A percentile compares a stretch with the other conserved stretches of the same genome.
Evolutionary conservation across 345 rosid species (phyloP).

Genomic region (Brassica carinata): DNA sequence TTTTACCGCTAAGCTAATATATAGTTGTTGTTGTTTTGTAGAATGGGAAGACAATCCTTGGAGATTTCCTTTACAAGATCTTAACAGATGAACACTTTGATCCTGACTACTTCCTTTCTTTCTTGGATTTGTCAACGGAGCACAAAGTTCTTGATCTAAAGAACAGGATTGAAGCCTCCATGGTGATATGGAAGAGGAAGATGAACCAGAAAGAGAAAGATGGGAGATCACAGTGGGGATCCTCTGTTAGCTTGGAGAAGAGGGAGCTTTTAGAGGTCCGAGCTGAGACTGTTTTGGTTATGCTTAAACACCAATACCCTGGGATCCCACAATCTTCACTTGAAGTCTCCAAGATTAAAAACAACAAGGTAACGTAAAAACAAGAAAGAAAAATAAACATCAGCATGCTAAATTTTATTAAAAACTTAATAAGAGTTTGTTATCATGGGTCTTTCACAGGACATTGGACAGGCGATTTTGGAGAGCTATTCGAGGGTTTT

Average conservation of each 20-base stretch:
- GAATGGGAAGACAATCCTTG: constrained; percentile 89
- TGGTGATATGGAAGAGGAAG: constrained; percentile 87
- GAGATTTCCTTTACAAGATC: constrained; percentile 78
- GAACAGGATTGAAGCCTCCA: constrained; percentile 93
- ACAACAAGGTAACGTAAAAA: constrained; percentile 52
- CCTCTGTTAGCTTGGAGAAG: constrained; percentile 83
- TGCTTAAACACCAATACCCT: constrained; percentile 76
- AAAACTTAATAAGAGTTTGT: neutral
- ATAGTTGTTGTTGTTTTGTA: constrained; percentile 22
- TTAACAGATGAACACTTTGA: constrained; percentile 83
- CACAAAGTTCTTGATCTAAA: constrained; percentile 81
- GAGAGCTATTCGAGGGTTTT: constrained; percentile 93
- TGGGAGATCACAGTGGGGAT: constrained; percentile 81
- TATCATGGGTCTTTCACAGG: constrained; percentile 45
- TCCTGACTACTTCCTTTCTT: constrained; percentile 70
- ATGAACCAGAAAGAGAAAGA: constrained; percentile 77
- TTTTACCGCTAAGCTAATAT: neutral
- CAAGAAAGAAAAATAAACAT: neutral
- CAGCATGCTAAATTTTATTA: neutral
- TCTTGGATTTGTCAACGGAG: constrained; percentile 78
- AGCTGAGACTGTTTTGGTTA: constrained; percentile 70
- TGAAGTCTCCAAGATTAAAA: constrained; percentile 77
- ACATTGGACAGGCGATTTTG: constrained; percentile 82
- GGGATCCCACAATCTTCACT: constrained; percentile 82
- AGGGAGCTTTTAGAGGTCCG: constrained; percentile 91